Evolutionary conservation across 2,329 filamentous ascomycete species (phyloP).

Genomic region (Stemphylium lycopersici): DNA sequence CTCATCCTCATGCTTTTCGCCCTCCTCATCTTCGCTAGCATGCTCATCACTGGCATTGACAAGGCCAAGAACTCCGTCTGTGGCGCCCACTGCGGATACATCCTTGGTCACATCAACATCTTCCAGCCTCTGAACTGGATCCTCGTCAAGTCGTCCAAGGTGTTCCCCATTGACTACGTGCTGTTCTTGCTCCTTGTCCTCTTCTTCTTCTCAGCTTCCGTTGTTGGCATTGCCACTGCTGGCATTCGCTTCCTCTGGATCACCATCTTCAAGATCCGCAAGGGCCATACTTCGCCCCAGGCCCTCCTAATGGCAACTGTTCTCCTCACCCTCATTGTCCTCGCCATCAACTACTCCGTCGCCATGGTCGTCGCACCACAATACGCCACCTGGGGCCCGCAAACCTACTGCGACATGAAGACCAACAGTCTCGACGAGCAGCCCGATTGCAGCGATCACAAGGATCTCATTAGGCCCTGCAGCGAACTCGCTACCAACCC

Average conservation of each 20-base stretch:
- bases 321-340: slow-evolving; percentile 83
- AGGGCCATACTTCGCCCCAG: slow-evolving; percentile 87
- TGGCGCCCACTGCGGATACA: slow-evolving; percentile 88
- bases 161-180: slow-evolving; percentile 91
- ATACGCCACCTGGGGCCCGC: slow-evolving; percentile 91
- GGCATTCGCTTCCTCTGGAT: slow-evolving; percentile 98
- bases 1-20: slow-evolving; percentile 76
- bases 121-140: slow-evolving; percentile 96
- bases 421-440: slow-evolving; percentile 66
- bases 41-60: slow-evolving; percentile 95
- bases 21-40: slow-evolving; percentile 81
- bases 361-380: slow-evolving; percentile 95
- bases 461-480: slow-evolving; percentile 78
- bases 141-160: slow-evolving; percentile 77
- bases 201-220: slow-evolving; percentile 85
- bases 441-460: slow-evolving; percentile 76
- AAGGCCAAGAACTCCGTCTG: slow-evolving; percentile 96
- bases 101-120: slow-evolving; percentile 84
- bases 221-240: slow-evolving; percentile 82
- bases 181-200: slow-evolving; percentile 84
- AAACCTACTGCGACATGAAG: slow-evolving; percentile 86
- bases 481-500: slow-evolving; percentile 74
- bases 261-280: slow-evolving; percentile 87
- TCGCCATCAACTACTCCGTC: slow-evolving; percentile 91
- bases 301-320: slow-evolving; percentile 90